Evolutionary conservation across 2,329 filamentous ascomycete species (phyloP), one percentile per base, ranked within the genome.

Genomic region (Cadophora sp.): DNA sequence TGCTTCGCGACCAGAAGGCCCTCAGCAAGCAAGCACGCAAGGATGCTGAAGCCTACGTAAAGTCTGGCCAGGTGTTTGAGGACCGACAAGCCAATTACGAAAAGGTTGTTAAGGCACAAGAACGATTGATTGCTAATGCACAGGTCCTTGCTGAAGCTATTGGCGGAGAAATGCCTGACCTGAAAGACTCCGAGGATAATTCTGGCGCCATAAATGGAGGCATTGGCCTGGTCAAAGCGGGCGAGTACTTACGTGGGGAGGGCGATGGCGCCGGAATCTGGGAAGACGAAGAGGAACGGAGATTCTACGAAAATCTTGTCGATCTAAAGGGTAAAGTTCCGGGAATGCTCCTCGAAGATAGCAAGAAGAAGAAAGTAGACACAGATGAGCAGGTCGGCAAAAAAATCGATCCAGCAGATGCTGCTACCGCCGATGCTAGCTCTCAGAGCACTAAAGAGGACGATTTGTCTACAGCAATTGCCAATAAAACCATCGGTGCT

Each of bases 41-140:
- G 74, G 99, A 99, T 80, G 95, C 96, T 0, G 96, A 99, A 80
- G 96, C 95, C 6, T 99, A 99, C 76, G 95, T 99, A 75, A 97
- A 97, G 77, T 98, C 96, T 46, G 96, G 96, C 1, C 96, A 99
- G 78, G 95, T 99, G 5, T 98, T 99, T 72, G 96, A 99, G 78
- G 96, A 99, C 77, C 91, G 96, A 62, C 96, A 99, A 78, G 89
- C 94, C 64, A 98, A 94, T 77, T 97, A 97, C 73, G 97, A 99
- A 79, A 97, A 94, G 79, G 92, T 96, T 74, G 85, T 94, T 66
- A 99, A 98, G 80, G 86, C 91, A 0, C 93, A 98, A 77, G 96
- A 99, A 78, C 94, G 94, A 72, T 86, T 99, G 3, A 85, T 97
- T 29, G 84, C 93, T 26, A 98, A 97, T 79, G 94, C 95, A 0